phyloP scores from a whole-genome alignment of 305 asterid species.

The Fraxinus floribunda region DNA sequence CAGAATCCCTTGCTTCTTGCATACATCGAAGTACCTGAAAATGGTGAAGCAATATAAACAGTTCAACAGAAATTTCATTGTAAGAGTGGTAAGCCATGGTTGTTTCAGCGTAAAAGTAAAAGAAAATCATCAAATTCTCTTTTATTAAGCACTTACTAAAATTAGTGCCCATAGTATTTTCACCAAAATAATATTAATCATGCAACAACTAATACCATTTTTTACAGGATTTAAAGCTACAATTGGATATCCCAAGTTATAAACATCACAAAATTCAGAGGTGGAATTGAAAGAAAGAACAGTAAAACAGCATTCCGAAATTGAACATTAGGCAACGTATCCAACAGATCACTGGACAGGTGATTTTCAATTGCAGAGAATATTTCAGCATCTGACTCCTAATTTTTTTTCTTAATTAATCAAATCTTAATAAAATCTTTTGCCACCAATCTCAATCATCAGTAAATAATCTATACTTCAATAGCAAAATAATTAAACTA shows the following conservation, averaged over 20 bases:
- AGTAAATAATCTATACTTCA: neutral
- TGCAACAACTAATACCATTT: neutral
- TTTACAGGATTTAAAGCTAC: neutral
- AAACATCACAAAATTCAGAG: neutral
- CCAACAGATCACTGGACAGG: neutral
- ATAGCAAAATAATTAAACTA: neutral
- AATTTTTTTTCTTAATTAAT: neutral
- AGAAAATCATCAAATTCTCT: neutral
- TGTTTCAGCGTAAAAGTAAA: conserved; percentile 10
- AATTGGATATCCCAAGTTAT: neutral
- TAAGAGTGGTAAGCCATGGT: neutral
- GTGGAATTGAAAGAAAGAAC: neutral
- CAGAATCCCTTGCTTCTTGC: conserved; percentile 50
- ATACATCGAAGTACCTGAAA: conserved; percentile 68
- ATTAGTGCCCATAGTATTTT: neutral
- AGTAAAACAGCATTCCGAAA: neutral
- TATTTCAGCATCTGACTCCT: neutral
- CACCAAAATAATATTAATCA: neutral
- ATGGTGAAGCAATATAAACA: neutral
- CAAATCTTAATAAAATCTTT: neutral
- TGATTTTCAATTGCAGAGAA: neutral
- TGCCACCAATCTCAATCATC: neutral
- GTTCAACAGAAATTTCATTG: neutral
- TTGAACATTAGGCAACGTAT: neutral
- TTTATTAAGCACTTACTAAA: neutral